Percentiles rank a stretch among this genome's conserved stretches.
phyloP scores from a whole-genome alignment of 257 asterid species.

The Orobanche coerulescens region DNA sequence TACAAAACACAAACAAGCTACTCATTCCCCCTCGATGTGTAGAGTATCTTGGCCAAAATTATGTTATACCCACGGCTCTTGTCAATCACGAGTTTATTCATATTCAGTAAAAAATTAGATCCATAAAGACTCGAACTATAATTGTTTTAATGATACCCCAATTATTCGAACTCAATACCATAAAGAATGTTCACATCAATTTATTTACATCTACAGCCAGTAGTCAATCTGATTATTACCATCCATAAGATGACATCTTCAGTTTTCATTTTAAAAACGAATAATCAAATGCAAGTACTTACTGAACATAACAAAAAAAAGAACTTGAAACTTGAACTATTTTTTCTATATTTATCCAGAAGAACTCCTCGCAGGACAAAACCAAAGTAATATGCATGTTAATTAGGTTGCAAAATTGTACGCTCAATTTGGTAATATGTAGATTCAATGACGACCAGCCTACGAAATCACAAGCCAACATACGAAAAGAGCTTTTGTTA shows the following conservation, averaged over 20 bases:
- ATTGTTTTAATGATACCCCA: no score
- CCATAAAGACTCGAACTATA: background rate
- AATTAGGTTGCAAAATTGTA: background rate
- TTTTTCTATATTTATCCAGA: background rate
- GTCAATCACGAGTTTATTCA: background rate
- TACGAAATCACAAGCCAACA: background rate
- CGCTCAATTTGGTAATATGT: no score
- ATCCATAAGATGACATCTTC: background rate
- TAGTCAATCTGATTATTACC: background rate
- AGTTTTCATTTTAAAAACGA: background rate
- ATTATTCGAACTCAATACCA: no score
- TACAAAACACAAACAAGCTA: background rate
- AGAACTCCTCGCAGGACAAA: constrained; percentile 3
- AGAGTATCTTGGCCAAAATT: no score
- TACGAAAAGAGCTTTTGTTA: background rate
- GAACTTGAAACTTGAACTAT: background rate
- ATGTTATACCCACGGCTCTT: no score
- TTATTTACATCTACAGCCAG: constrained; percentile 1
- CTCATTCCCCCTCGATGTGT: background rate
- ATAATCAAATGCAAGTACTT: background rate
- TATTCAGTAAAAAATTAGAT: background rate
- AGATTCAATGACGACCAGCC: background rate
- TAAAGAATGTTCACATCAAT: no score
- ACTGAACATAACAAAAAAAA: background rate
- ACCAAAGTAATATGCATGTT: background rate